phyloP scores from a whole-genome alignment of 2,329 filamentous ascomycete species.

The Penicillium paneum region DNA sequence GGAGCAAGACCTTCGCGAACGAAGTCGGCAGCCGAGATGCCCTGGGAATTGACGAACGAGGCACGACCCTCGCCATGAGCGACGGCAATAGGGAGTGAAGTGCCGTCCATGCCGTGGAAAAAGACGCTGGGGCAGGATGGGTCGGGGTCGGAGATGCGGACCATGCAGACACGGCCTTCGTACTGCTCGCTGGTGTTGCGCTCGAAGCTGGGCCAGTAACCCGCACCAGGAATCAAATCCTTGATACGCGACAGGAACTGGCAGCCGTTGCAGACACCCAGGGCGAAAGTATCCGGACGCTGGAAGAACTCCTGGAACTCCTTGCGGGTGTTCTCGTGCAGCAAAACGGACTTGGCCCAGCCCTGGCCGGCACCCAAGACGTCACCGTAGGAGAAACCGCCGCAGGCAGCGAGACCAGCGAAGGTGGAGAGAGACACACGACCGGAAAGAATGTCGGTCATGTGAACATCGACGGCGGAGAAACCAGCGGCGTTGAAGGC shows the following conservation, averaged over 20 bases:
- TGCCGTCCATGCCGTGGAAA: conserved; percentile 81
- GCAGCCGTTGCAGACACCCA: conserved; percentile 96
- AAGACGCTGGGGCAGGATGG: conserved; percentile 68
- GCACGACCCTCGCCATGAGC: conserved; percentile 91
- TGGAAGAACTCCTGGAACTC: conserved; percentile 85
- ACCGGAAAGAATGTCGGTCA: conserved; percentile 82
- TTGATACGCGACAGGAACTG: conserved; percentile 87
- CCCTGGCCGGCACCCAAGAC: conserved; percentile 92
- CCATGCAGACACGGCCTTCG: conserved; percentile 84
- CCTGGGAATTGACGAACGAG: conserved; percentile 57
- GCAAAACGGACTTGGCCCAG: conserved; percentile 90
- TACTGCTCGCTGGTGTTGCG: conserved; percentile 84
- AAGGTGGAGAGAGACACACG: conserved; percentile 79
- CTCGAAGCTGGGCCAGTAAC: conserved; percentile 80
- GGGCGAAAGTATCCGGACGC: conserved; percentile 81
- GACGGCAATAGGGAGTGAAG: conserved; percentile 77
- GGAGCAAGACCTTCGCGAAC: conserved; percentile 67
- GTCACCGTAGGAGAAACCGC: conserved; percentile 93
- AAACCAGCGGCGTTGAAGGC: conserved; percentile 91
- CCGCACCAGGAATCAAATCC: conserved; percentile 78
- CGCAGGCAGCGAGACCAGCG: conserved; percentile 86
- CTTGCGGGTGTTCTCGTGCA: conserved; percentile 70
- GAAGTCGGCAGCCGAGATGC: conserved; percentile 48
- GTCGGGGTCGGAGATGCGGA: conserved; percentile 65
- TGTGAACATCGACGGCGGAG: conserved; percentile 88